Evolutionary conservation across 2,329 filamentous ascomycete genomes (phyloP), one percentile per base, ranked within the genome.

Genomic region (Aphanocladium album): DNA sequence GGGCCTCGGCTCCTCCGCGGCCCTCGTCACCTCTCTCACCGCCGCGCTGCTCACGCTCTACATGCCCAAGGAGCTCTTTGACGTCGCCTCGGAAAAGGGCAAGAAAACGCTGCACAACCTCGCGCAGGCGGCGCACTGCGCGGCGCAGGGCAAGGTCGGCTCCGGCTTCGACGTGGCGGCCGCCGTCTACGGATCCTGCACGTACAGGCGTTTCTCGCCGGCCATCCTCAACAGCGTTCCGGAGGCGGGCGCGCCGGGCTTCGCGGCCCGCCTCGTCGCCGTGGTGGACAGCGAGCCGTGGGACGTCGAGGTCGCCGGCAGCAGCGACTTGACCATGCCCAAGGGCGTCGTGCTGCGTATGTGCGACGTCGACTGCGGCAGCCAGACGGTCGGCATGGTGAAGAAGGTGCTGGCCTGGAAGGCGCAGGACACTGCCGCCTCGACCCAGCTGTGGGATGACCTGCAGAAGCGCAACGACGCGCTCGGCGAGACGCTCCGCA

Each of bases 311-410:
- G 86, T 96, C 53, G 75, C 77, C 35, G 89, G 91, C 68, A 85
- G 87, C 5, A n/a, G n/a, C n/a, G 83, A 80, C 17, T 86, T 93
- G 57, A 82, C 80, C 62, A 80, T 98, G 62, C 93, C 93, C 0
- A 68, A 73, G 1, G 91, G 90, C 0, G 77, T 96, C 66, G 83
- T 89, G 25, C 80, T 98, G 66, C 84, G 96, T 62, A 95, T 99
- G 88, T 96, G 92, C 70, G 95, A 99, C 71, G 95, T 99, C 7
- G 91, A 96, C 72, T 96, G 93, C 71, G 95, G 95, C 35, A 93
- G 89, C 53, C 85, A 96, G 77, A 98, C 93, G 8, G 93, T 96
- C 0, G 85, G 91, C 16, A 98, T 99, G 95, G 95, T 97, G 41
- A 96, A 93, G 77, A 85, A 90, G 71, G 90, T 99, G 16, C 80